Conservation (phyloP, 257 asterid genomes). For the Rubia yunnanensis region DNA sequence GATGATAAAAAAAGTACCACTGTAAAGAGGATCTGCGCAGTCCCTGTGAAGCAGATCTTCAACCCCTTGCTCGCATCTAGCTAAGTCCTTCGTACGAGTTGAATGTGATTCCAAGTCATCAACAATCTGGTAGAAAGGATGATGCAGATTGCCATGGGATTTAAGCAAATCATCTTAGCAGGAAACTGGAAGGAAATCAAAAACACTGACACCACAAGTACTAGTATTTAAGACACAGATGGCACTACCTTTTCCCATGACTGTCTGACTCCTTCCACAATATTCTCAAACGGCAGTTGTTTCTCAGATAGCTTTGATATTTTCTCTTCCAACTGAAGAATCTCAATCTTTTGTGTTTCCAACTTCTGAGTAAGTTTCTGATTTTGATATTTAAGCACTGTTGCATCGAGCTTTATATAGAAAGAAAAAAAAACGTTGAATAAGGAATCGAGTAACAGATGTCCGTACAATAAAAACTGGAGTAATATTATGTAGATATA, state of each 20-base stretch:
- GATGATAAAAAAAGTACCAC: constrained; percentile 16
- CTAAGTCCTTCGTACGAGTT: constrained; percentile 26
- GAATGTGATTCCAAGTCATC: constrained; percentile 57
- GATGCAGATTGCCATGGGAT: not conserved
- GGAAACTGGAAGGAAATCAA: not conserved
- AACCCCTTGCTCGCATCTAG: constrained; percentile 33
- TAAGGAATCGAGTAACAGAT: not conserved
- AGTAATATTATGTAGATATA: not conserved
- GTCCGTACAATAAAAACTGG: not conserved
- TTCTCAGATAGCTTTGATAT: constrained; percentile 42
- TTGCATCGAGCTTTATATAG: constrained; percentile 67
- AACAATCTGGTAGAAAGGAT: constrained; percentile 48
- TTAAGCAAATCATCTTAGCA: not conserved
- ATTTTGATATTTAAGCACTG: constrained; percentile 88
- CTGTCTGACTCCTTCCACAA: constrained; percentile 36
- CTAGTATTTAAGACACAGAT: not conserved
- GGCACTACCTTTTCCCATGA: constrained; percentile 69
- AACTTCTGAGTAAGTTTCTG: constrained; percentile 84
- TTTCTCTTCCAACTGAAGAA: constrained; percentile 46
- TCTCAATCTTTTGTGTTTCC: constrained; percentile 83
- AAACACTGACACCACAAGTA: not conserved
- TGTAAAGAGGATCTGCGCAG: constrained; percentile 28
- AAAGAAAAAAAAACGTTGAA: constrained; percentile 9
- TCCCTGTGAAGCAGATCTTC: constrained; percentile 32
- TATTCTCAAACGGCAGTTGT: constrained; percentile 51